Base-by-base conservation (phyloP, 1,284 basidiomycete genomes). In the Trichosporon sp. region DNA sequence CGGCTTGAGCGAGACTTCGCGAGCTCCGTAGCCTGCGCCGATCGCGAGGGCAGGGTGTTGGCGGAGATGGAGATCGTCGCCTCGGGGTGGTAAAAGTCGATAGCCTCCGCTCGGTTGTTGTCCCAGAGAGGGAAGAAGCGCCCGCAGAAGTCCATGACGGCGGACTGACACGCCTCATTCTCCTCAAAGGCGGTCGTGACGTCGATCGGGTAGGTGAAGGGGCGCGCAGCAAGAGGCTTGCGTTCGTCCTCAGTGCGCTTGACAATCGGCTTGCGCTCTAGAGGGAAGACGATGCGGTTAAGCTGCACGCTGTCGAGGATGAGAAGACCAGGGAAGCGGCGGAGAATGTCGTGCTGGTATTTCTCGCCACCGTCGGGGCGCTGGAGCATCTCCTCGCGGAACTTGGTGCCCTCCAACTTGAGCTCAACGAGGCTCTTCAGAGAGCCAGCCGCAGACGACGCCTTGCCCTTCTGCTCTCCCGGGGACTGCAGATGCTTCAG, bases 31-130 rank as follows among this genome's bases (percentile, higher is more conserved):
- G 73, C 70, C 62, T 75, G 75, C 31, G 64, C 62, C 1, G 80
- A 81, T 65, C 91, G 91, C 11, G 86, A 83, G 4, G 93, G 92
- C 62, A 95, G 90, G 1, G 94, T 94, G 80, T 95, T 94, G 74
- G 89, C 87, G 13, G 91, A 90, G 80, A 91, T 91, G 0, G 95
- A 96, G 78, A 98, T 95, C 11, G 93, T 94, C 13, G 95, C 92
- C 44, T 88, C 85, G 0, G 91, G 88, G 71, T 92, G 89, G 80
- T 98, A 99, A 7, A 87, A 93, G 62, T 91, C 86, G 42, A 88
- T 76, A 6, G 97, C 87, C 2, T 86, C 84, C 0, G 85, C 82
- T 29, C 96, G 89, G 74, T 92, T 88, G 31, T 85, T 86, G 82
- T 99, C 96, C 80, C 92, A 96, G 1, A 89, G 82, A 2, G 89